Conservation (phyloP, 2,329 filamentous ascomycete genomes). For the Piedraia hortae region DNA sequence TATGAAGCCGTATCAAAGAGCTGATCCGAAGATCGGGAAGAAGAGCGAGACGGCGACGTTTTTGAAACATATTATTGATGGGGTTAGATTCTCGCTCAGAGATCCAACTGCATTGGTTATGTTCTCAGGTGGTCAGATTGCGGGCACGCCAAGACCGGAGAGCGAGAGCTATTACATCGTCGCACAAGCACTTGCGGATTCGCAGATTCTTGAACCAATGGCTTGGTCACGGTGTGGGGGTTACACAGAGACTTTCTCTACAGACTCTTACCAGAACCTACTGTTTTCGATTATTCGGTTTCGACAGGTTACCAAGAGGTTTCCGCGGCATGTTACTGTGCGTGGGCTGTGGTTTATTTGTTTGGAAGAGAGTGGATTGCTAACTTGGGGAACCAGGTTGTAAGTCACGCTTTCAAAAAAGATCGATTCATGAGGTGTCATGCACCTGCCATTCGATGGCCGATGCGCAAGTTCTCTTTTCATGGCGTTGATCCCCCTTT, state of each 20-base stretch:
- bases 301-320: constrained; percentile 12
- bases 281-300: constrained; percentile 43
- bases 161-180: constrained; percentile 7
- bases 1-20: constrained; percentile 44
- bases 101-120: constrained; percentile 26
- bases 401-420: constrained; percentile 23
- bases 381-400: too few species aligned
- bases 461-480: constrained; percentile 14
- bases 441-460: constrained; percentile 18
- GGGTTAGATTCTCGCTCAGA: constrained; percentile 25
- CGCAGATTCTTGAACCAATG: too few species aligned
- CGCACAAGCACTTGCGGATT: constrained; percentile 2
- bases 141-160: constrained; percentile 7
- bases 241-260: constrained; percentile 34
- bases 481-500: constrained; percentile 21
- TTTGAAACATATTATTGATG: constrained; percentile 42
- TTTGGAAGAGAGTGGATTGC: too few species aligned
- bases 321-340: constrained; percentile 16
- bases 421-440: constrained; percentile 16
- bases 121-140: constrained; percentile 39
- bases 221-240: too few species aligned
- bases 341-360: too few species aligned
- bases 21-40: constrained; percentile 14
- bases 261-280: constrained; percentile 69
- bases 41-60: constrained; percentile 53